Evolutionary conservation across 2,329 filamentous ascomycete genomes (phyloP).

Genomic region (Colletotrichum cordylinicola): DNA sequence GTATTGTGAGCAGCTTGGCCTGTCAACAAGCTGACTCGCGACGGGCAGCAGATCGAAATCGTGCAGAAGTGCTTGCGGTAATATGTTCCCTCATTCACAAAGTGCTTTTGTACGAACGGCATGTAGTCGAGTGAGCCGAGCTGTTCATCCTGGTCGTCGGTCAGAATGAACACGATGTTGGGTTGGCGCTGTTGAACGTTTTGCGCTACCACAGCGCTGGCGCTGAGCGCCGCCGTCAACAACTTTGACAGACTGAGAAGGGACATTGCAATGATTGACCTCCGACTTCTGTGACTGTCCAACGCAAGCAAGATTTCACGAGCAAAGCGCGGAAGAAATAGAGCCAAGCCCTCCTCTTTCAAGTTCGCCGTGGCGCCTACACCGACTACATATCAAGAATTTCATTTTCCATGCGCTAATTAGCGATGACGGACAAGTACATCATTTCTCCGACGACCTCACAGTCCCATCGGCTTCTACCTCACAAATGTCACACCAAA

Average conservation of each 20-base stretch:
- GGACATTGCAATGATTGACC: background rate
- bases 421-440: background rate
- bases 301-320: background rate
- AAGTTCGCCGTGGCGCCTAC: background rate
- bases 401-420: background rate
- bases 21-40: slow-evolving; percentile 69
- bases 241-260: background rate
- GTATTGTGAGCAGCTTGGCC: slow-evolving; percentile 74
- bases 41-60: slow-evolving; percentile 71
- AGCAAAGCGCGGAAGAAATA: background rate
- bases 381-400: background rate
- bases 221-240: background rate
- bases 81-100: slow-evolving; percentile 62
- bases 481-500: background rate
- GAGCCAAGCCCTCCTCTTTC: background rate
- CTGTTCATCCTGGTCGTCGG: slow-evolving; percentile 71
- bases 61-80: slow-evolving; percentile 72
- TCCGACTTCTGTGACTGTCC: background rate
- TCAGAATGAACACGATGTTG: slow-evolving; percentile 72
- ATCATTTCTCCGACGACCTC: background rate
- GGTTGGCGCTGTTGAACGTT: slow-evolving; percentile 28
- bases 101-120: slow-evolving; percentile 59
- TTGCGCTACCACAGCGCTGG: background rate
- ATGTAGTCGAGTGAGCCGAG: slow-evolving; percentile 68
- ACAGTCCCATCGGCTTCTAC: background rate